Conservation (phyloP, 208 protist genomes). For the Leishmania braziliensis region DNA sequence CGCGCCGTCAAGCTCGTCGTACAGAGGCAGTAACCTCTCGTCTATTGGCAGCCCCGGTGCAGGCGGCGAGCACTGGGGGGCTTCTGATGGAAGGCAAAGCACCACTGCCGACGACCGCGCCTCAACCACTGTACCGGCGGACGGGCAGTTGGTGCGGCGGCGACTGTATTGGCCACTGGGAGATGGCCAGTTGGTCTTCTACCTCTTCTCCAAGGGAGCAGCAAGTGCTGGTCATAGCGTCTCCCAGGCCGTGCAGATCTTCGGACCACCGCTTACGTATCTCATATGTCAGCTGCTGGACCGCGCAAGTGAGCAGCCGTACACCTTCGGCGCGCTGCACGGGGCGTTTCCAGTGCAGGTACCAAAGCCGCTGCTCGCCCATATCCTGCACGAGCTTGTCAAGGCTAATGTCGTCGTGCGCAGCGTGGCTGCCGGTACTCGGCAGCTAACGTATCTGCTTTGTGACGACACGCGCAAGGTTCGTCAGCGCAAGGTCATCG, state of each 20-base stretch:
- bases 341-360: conserved; percentile 40
- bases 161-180: conserved; percentile 42
- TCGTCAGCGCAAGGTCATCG: conserved; percentile 38
- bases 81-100: conserved; percentile 28
- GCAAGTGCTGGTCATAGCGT: not conserved
- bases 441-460: conserved; percentile 48
- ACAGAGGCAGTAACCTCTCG: conserved; percentile 32
- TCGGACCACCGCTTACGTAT: conserved; percentile 51
- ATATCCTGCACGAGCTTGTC: conserved; percentile 58
- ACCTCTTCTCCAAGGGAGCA: conserved; percentile 29
- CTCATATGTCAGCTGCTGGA: conserved; percentile 64
- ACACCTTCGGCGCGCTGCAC: conserved; percentile 54
- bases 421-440: conserved; percentile 22
- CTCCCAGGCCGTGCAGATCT: conserved; percentile 30
- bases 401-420: conserved; percentile 53
- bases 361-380: conserved; percentile 53
- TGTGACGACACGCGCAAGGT: conserved; percentile 34
- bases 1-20: conserved; percentile 23
- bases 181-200: conserved; percentile 42
- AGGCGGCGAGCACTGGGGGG: conserved; percentile 12
- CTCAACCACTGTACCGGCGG: conserved; percentile 19
- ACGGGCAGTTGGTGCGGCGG: conserved; percentile 26
- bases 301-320: conserved; percentile 14
- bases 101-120: conserved; percentile 14
- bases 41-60: conserved; percentile 19